Evolutionary conservation across 1,284 basidiomycete genomes (phyloP).

Genomic region (Cryptococcus neoformans): DNA sequence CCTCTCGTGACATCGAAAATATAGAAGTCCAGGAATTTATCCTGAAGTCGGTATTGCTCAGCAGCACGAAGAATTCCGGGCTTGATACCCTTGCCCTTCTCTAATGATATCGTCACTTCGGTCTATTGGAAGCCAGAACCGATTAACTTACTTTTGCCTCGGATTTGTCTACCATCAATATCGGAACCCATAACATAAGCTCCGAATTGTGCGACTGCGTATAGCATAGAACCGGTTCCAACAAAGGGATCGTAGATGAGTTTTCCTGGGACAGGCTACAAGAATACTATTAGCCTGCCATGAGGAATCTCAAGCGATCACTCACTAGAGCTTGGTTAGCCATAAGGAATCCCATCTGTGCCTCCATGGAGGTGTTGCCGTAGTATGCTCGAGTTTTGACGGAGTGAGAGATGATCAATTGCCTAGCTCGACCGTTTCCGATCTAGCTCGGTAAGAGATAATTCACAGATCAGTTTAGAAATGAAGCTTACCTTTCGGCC

Average conservation of each 20-base stretch:
- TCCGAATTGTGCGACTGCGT: conserved; percentile 80
- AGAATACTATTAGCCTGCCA: not conserved
- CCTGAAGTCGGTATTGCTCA: conserved; percentile 73
- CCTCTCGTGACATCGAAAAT: conserved; percentile 88
- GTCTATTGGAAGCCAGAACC: not conserved
- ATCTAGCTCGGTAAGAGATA: conserved; percentile 53
- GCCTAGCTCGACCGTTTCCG: conserved; percentile 66
- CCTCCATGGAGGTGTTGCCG: conserved; percentile 98
- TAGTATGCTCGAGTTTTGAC: conserved; percentile 89
- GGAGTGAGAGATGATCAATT: conserved; percentile 66
- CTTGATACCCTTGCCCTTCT: conserved; percentile 41
- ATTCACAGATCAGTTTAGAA: not conserved
- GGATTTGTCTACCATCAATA: conserved; percentile 95
- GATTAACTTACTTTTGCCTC: conserved; percentile 64
- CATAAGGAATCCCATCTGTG: conserved; percentile 92
- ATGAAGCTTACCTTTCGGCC: conserved; percentile 71
- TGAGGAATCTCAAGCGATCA: not conserved
- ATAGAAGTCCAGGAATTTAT: conserved; percentile 75
- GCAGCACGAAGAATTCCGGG: conserved; percentile 79
- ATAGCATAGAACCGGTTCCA: conserved; percentile 95
- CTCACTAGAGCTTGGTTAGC: conserved; percentile 85
- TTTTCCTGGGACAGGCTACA: conserved; percentile 78
- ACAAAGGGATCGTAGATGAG: conserved; percentile 95
- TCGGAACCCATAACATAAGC: conserved; percentile 87
- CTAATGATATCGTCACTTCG: conserved; percentile 26